A percentile compares a stretch with the other conserved stretches of the same genome.
phyloP scores from a whole-genome alignment of 495 filamentous ascomycete species.

The Neurospora sp. region DNA sequence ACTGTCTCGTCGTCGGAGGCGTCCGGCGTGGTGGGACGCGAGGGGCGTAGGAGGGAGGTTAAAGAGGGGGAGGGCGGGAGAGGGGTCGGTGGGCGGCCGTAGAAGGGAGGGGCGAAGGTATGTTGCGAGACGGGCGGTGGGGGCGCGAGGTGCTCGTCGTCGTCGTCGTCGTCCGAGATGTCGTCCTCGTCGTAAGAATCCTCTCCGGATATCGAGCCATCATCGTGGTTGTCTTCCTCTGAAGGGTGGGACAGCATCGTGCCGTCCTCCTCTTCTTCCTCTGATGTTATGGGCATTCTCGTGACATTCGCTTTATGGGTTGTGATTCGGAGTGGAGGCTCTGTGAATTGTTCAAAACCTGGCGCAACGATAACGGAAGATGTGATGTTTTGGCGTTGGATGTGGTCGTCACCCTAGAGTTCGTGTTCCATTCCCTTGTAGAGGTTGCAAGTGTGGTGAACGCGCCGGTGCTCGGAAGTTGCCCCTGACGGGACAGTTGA shows the following conservation, averaged over 20 bases:
- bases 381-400: background rate
- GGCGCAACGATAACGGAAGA: background rate
- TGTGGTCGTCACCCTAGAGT: background rate
- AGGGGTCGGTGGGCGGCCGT: constrained; percentile 78
- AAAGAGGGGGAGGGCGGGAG: constrained; percentile 87
- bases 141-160: constrained; percentile 17
- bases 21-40: constrained; percentile 83
- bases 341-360: background rate
- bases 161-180: constrained; percentile 2
- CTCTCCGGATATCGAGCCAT: background rate
- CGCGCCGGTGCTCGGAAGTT: background rate
- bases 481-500: background rate
- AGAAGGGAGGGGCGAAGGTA: constrained; percentile 79
- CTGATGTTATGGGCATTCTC: constrained; percentile 39
- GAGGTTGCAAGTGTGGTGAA: background rate
- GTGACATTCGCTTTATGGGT: constrained; percentile 2
- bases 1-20: constrained; percentile 76
- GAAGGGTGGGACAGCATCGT: background rate
- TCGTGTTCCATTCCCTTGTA: background rate
- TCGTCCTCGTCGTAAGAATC: constrained; percentile 8
- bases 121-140: constrained; percentile 35
- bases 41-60: constrained; percentile 89
- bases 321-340: background rate
- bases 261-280: constrained; percentile 39
- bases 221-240: constrained; percentile 7